A percentile compares a stretch with the other conserved stretches of the same genome.
Conservation (phyloP, 495 filamentous ascomycete species). For the Glarea lozoyensis region DNA sequence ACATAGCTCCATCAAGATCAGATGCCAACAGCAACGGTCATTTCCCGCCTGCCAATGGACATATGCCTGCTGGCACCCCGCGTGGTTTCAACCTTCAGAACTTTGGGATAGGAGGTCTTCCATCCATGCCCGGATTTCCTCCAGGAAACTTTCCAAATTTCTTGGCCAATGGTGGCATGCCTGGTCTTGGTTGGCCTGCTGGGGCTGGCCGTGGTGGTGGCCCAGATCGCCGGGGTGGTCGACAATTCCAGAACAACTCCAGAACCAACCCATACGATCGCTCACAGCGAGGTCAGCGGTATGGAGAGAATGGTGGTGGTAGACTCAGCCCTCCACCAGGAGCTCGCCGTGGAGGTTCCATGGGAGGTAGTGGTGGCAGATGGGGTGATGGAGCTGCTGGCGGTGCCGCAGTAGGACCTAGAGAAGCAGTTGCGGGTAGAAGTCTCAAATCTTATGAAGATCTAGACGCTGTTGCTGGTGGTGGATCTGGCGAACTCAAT, state of each 20-base stretch:
- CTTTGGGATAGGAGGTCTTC: constrained; percentile 46
- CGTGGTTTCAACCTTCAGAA: constrained; percentile 83
- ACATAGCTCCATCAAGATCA: constrained; percentile 82
- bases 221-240: constrained; percentile 34
- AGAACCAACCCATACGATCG: constrained; percentile 23
- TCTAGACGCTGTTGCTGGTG: constrained; percentile 65
- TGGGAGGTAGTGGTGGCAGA: constrained; percentile 39
- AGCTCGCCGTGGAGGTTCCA: constrained; percentile 28
- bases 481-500: constrained; percentile 52
- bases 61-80: constrained; percentile 73
- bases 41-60: constrained; percentile 68
- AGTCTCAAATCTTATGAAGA: constrained; percentile 96
- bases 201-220: constrained; percentile 29
- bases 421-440: constrained; percentile 80
- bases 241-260: constrained; percentile 14
- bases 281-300: constrained; percentile 23
- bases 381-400: constrained; percentile 58
- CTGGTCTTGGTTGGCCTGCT: constrained; percentile 33
- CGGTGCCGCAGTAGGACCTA: constrained; percentile 62
- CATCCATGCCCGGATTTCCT: constrained; percentile 41
- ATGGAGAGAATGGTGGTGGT: constrained; percentile 19
- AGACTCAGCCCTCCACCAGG: constrained; percentile 23
- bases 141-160: constrained; percentile 37
- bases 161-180: constrained; percentile 48
- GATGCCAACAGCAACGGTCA: constrained; percentile 98